Evolutionary conservation across 2,329 filamentous ascomycete genomes (phyloP).

Genomic region (Rutstroemia sp.): DNA sequence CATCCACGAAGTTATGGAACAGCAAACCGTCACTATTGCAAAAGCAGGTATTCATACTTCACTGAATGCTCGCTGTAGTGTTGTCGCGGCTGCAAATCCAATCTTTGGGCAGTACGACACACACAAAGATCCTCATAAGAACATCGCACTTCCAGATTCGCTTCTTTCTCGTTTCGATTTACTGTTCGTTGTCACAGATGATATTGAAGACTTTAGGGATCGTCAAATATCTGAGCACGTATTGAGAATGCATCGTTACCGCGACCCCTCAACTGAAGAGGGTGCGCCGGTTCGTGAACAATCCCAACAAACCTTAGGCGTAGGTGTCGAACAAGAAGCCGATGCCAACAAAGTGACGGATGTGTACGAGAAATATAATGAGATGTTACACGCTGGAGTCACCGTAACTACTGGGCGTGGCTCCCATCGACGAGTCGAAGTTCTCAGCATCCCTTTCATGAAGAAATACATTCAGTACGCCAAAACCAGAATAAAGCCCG

Average conservation of each 20-base stretch:
- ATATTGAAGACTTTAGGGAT: slow-evolving; percentile 91
- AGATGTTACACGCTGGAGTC: slow-evolving; percentile 91
- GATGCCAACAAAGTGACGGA: slow-evolving; percentile 71
- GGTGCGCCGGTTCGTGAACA: slow-evolving; percentile 91
- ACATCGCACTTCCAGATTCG: slow-evolving; percentile 94
- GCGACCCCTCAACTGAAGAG: slow-evolving; percentile 86
- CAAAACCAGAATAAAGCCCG: slow-evolving; percentile 82
- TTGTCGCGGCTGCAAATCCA: slow-evolving; percentile 92
- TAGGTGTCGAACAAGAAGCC: slow-evolving; percentile 73
- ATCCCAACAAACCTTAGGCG: slow-evolving; percentile 72
- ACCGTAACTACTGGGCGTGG: slow-evolving; percentile 68
- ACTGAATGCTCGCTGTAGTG: slow-evolving; percentile 91
- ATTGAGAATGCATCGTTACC: slow-evolving; percentile 92
- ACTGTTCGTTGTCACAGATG: slow-evolving; percentile 93
- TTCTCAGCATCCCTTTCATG: slow-evolving; percentile 94
- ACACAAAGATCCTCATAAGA: slow-evolving; percentile 97
- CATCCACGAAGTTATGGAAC: slow-evolving; percentile 99
- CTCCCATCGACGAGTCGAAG: slow-evolving; percentile 69
- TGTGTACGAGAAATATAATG: slow-evolving; percentile 92
- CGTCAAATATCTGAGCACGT: slow-evolving; percentile 93
- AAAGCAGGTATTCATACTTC: slow-evolving; percentile 98
- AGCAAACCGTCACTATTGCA: slow-evolving; percentile 97
- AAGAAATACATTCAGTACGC: slow-evolving; percentile 99
- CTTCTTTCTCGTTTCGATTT: slow-evolving; percentile 97
- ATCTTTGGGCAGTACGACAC: slow-evolving; percentile 98